Evolutionary conservation across 2,329 filamentous ascomycete genomes (phyloP), one percentile per base, ranked within the genome.

Genomic region (Sphaerulina vaccinii): DNA sequence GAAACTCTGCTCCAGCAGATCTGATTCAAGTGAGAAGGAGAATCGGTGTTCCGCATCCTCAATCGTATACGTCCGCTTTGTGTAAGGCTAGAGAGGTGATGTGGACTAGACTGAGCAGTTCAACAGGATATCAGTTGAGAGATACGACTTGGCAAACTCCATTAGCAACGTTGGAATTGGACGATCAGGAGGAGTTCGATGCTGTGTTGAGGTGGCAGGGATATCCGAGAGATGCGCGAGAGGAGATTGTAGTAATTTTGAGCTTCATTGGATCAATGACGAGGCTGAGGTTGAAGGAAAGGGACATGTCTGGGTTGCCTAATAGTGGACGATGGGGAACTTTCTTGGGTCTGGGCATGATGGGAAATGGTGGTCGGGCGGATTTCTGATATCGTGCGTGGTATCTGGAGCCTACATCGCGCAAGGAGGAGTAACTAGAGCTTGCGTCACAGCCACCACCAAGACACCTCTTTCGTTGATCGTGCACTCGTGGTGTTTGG

Each of bases 251-350:
- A 16, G 36, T 56, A 1, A 6, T 56, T 44, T 22, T 56, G 39
- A 49, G 42, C 15, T 56, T 56, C 27, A 29, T 56, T 6, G 53
- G 53, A 13, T 24, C 38, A 8, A 36, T 56, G 44, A 40, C 44
- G n/a, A 48, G 53, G 24, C 32, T 56, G 36, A 44, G 36, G 29
- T 19, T 52, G 39, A 56, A 56, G 24, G 53, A 49, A 10, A 56
- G 41, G 18, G 53, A 56, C 16, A 29, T 35, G 21, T 23, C 42
- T 16, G 51, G 35, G 15, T 11, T 36, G 7, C 40, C 24, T n/a
- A 21, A 16, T n/a, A 24, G n/a, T 9, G 47, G 47, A 35, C 36
- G 53, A 18, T 56, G 50, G 44, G 52, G 47, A 39, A 49, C 49
- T 1, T 49, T 56, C 29, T 56, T 49, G 49, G 52, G 45, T 21